Percentiles rank a stretch among this genome's conserved stretches.
These are phyloP conservation scores for Phytophthora melonis DNA, from an alignment of 352 stramenopile genomes.

Conservation along the genomic window DNA sequence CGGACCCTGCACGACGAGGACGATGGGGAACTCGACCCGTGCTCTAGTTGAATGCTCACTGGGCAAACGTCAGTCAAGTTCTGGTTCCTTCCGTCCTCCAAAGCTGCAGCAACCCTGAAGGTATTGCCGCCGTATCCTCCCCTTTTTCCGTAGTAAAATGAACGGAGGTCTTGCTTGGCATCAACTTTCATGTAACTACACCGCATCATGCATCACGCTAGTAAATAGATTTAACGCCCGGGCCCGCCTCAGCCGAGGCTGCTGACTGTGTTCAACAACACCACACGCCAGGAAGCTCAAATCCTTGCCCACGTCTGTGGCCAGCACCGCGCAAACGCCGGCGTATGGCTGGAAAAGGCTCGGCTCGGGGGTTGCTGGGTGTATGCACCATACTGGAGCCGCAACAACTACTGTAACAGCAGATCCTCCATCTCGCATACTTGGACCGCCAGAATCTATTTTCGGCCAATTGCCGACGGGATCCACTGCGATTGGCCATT, in stretches of 20 bases:
- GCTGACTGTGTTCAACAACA: constrained; percentile 3
- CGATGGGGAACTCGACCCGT: constrained; percentile 31
- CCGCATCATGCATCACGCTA: background rate
- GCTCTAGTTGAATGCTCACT: constrained; percentile 34
- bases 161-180: background rate
- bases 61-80: constrained; percentile 9
- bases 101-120: background rate
- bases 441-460: constrained; percentile 35
- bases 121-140: too few relatives aligned
- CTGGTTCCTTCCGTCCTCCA: constrained; percentile 13
- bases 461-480: constrained; percentile 19
- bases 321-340: constrained; percentile 17
- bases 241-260: background rate
- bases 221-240: background rate
- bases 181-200: background rate
- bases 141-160: background rate
- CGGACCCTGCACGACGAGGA: constrained; percentile 32
- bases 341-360: background rate
- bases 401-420: background rate
- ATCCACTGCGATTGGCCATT: constrained; percentile 20
- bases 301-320: constrained; percentile 16
- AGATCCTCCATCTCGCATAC: constrained; percentile 23
- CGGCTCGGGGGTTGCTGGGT: background rate
- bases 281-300: constrained; percentile 13
- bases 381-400: background rate